Evolutionary conservation across 1,284 basidiomycete genomes (phyloP).

Genomic region (Ceratobasidium sp.): DNA sequence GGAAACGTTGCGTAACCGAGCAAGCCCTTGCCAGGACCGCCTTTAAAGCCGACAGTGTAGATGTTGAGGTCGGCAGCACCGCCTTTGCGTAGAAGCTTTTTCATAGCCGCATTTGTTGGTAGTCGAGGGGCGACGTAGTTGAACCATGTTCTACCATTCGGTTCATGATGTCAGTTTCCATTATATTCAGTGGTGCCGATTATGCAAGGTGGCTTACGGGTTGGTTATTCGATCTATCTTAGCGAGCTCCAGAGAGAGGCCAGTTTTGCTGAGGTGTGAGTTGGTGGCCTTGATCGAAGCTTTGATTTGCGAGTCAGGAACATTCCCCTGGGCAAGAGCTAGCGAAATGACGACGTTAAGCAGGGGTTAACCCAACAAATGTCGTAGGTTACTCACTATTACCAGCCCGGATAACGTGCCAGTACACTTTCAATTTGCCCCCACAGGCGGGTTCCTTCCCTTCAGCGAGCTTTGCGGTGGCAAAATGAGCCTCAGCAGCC

Average conservation of each 20-base stretch:
- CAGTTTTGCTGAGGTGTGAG: constrained; percentile 51
- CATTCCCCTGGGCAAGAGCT: constrained; percentile 42
- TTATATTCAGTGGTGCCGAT: background rate
- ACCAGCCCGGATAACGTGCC: constrained; percentile 43
- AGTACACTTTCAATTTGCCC: constrained; percentile 37
- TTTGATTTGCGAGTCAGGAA: constrained; percentile 42
- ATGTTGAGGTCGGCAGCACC: constrained; percentile 52
- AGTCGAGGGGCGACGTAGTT: constrained; percentile 49
- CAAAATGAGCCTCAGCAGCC: constrained; percentile 30
- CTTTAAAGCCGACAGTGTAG: constrained; percentile 51
- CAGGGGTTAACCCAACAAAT: background rate
- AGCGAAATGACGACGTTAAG: background rate
- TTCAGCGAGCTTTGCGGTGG: background rate
- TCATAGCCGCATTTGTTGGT: constrained; percentile 51
- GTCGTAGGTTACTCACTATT: constrained; percentile 11
- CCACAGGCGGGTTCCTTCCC: background rate
- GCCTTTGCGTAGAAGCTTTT: constrained; percentile 51
- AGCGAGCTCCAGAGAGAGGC: constrained; percentile 53
- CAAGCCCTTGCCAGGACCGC: constrained; percentile 43
- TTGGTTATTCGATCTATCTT: constrained; percentile 52
- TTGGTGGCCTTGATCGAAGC: constrained; percentile 53
- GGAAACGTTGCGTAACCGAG: constrained; percentile 54
- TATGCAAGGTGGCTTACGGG: constrained; percentile 4
- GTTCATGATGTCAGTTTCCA: too few species aligned
- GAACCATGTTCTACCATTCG: constrained; percentile 50